Percentiles rank a stretch among this genome's conserved stretches.
phyloP scores from a whole-genome alignment of 179 eudicot species.

The Nepenthes alata region DNA sequence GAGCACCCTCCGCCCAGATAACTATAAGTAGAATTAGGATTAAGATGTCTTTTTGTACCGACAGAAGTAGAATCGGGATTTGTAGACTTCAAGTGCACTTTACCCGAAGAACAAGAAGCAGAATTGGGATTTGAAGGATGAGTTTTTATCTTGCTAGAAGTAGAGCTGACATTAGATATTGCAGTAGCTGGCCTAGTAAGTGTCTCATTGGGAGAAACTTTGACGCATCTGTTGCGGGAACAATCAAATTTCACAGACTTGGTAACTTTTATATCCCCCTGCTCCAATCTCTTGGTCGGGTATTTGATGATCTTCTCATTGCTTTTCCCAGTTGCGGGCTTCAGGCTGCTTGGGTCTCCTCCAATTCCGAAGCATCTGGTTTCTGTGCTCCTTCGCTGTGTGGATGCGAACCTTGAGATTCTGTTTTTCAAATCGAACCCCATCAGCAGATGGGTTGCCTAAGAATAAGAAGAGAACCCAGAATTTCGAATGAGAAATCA shows the following conservation, averaged over 20 bases:
- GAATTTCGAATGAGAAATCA: background rate
- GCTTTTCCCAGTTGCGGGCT: background rate
- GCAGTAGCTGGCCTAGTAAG: too few species aligned
- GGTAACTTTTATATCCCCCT: background rate
- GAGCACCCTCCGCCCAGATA: too few species aligned
- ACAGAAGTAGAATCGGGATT: too few species aligned
- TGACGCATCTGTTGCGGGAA: conserved; percentile 4
- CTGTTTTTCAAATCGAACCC: conserved; percentile 12
- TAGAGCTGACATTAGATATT: too few species aligned
- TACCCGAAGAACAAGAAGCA: too few species aligned
- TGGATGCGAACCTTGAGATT: conserved; percentile 6
- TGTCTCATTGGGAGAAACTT: background rate
- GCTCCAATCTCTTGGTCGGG: conserved; percentile 3
- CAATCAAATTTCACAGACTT: conserved; percentile 11
- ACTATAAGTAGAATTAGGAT: too few species aligned
- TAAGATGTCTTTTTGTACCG: too few species aligned
- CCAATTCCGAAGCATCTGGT: background rate
- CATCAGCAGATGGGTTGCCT: conserved; percentile 2
- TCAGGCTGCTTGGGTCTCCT: background rate
- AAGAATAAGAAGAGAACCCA: background rate
- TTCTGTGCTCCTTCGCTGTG: background rate
- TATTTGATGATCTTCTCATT: background rate
- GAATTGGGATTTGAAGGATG: too few species aligned
- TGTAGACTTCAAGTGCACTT: too few species aligned
- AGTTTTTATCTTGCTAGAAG: too few species aligned